Evolutionary conservation across 129 eudicot genomes (phyloP), one percentile per base, ranked within the genome.

Genomic region (Lactuca sativa): DNA sequence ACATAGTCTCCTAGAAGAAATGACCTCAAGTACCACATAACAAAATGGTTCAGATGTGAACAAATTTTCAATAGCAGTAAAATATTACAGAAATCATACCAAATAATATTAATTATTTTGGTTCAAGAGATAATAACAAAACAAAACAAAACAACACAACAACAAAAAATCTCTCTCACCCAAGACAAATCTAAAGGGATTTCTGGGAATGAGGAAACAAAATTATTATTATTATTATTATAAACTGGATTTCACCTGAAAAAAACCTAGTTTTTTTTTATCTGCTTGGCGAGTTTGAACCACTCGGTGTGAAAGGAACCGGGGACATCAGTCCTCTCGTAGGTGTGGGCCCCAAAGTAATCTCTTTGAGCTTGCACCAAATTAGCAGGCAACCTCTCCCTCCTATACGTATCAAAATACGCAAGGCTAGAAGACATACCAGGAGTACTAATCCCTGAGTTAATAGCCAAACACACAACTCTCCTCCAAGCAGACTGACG

Each of bases 401-500:
- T 85, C 70, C 86, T 64, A 37, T 85, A 85, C 36, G 86, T 85
- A 52, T 85, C 90, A 16, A 85, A 85, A 67, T 85, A 85, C 47
- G 90, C 90, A 71, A 85, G 86, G 59, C 86, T 78, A 34, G 86
- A 57, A 40, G 86, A 85, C 90, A 85, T 85, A 58, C 90, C 90
- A 14, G 86, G 90, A 12, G 90, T 85, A 60, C 90, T 85, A 9
- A 81, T 81, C 48, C 90, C 86, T 16, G 86, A 43, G 55, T 82
- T 82, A 60, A 85, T 85, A 30, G 90, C 86, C 67, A 85, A 71
- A 61, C 82, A 74, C 37, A 81, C 89, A 56, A 85, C 90, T 48
- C 90, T 52, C 69, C 90, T 76, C 90, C 90, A 85, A 3, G 90
- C 86, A 18, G 82, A 71, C 57, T 85, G 90, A 14, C 86, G 77